These are phyloP conservation scores for Phytophthora cryptogea DNA, from an alignment of 352 stramenopile species.

Conservation along the genomic window DNA sequence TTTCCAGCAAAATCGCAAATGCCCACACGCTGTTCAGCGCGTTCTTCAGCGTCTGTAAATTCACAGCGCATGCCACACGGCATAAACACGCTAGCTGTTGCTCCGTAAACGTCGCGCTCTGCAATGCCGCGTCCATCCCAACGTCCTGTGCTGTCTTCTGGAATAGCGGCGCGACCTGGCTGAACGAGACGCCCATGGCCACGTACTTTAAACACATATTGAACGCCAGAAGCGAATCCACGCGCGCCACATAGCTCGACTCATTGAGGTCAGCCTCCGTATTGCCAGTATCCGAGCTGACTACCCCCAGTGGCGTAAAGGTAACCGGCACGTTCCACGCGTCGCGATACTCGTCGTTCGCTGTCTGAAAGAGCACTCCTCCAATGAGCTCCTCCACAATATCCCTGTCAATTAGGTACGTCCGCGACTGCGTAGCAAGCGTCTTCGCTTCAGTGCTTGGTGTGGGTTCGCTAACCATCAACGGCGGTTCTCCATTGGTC, in stretches of 20 bases:
- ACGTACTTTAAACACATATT: conserved; percentile 41
- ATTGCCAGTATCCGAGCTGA: not conserved
- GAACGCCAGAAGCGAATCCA: conserved; percentile 33
- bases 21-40: conserved; percentile 29
- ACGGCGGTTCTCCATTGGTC: conserved; percentile 1
- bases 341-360: conserved; percentile 26
- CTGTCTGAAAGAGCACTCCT: conserved; percentile 21
- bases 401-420: conserved; percentile 31
- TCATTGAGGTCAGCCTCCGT: conserved; percentile 26
- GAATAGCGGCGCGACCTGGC: conserved; percentile 26
- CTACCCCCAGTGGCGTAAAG: conserved; percentile 18
- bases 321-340: conserved; percentile 32
- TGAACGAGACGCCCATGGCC: conserved; percentile 32
- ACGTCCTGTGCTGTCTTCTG: conserved; percentile 33
- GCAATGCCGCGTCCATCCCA: conserved; percentile 24
- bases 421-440: conserved; percentile 16
- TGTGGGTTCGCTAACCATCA: conserved; percentile 19
- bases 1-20: conserved; percentile 29
- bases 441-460: conserved; percentile 13
- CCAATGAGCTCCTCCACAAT: conserved; percentile 32
- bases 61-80: conserved; percentile 34
- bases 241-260: conserved; percentile 30
- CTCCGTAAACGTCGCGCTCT: conserved; percentile 21
- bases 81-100: conserved; percentile 31
- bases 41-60: conserved; percentile 37